Base-by-base conservation (phyloP, 2,329 filamentous ascomycete genomes). In the Verticillium nubilum region DNA sequence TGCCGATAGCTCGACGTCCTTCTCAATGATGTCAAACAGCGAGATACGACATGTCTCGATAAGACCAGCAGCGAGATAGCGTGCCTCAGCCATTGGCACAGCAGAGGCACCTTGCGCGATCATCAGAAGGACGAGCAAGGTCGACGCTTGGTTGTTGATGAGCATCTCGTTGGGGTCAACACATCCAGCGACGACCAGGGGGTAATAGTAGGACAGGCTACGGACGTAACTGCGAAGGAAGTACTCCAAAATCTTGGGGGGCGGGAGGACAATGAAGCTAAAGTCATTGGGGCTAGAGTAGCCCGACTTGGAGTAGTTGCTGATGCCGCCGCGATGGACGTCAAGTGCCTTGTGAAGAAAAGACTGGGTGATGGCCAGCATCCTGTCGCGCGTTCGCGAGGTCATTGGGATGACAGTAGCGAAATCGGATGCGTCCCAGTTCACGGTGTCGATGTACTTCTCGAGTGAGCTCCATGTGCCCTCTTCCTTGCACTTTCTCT, bases 1-100 rank as follows among this genome's bases (percentile, higher is more conserved):
- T 1, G 85, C 82, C 13, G 85, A 84, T 74, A 90, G 80, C 70
- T 87, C 83, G 55, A 89, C 83, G 65, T 90, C 86, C 69, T 87
- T 88, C 72, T 90, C 87, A 57, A 90, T 87, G 5, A 87, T 81
- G 66, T 90, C 87, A 67, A 89, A 89, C 12, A 91, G 78, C 1
- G 86, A 89, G 64, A 90, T 89, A 50, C 87, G 85, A 68, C 87
- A 90, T 3, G 86, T 88, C 71, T 90, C 88, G 0, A 85, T 86
- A 59, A 91, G 73, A 0, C 87, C 87, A 1, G 85, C 84, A 4
- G 86, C 85, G 13, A 91, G 75, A 69, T 83, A 86, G 47, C 86
- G 78, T 2, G 87, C 86, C 72, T 89, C 87, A 1, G 83, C 76
- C 42, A 83, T 86, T 3, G 86, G 84, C 56, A 88, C 84, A n/a